phyloP scores from a whole-genome alignment of 2,329 filamentous ascomycete species.

The Beauveria sp. region DNA sequence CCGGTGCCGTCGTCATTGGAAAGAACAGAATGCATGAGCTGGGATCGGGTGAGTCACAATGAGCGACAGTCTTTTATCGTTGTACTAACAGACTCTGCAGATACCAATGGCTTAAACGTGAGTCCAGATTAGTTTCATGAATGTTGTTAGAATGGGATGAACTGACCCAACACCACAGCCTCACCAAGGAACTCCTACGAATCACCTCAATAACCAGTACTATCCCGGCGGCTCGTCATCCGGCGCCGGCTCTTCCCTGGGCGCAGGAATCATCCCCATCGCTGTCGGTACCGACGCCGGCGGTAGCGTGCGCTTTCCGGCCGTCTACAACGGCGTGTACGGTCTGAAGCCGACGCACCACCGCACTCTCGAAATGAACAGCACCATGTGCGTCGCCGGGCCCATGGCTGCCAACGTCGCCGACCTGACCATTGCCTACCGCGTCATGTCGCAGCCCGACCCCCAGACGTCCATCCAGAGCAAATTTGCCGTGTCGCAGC shows the following conservation, averaged over 20 bases:
- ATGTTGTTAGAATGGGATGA: not conserved
- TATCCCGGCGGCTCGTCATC: constrained; percentile 78
- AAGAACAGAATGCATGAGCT: constrained; percentile 77
- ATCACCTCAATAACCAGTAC: constrained; percentile 69
- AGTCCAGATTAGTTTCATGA: constrained; percentile 13
- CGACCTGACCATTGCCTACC: constrained; percentile 77
- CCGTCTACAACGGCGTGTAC: constrained; percentile 70
- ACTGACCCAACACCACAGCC: constrained; percentile 28
- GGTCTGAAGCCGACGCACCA: constrained; percentile 74
- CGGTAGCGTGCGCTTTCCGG: constrained; percentile 66
- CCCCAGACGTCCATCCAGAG: constrained; percentile 51
- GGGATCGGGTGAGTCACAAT: constrained; percentile 50
- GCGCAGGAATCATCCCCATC: constrained; percentile 66
- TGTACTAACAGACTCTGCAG: constrained; percentile 26
- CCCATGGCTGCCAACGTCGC: constrained; percentile 69
- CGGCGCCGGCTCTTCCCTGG: constrained; percentile 64
- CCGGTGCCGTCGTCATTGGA: constrained; percentile 66
- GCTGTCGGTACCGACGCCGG: constrained; percentile 69
- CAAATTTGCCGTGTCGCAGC: constrained; percentile 52
- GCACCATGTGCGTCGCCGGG: constrained; percentile 55
- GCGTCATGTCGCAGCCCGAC: constrained; percentile 68
- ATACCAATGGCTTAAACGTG: constrained; percentile 77
- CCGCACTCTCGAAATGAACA: constrained; percentile 51
- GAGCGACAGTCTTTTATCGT: constrained; percentile 14
- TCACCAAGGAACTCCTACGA: constrained; percentile 62